Percentiles rank a stretch among this genome's conserved stretches.
Evolutionary conservation across 176 grass and related monocot species (phyloP).

Genomic region (Luzula sylvatica): DNA sequence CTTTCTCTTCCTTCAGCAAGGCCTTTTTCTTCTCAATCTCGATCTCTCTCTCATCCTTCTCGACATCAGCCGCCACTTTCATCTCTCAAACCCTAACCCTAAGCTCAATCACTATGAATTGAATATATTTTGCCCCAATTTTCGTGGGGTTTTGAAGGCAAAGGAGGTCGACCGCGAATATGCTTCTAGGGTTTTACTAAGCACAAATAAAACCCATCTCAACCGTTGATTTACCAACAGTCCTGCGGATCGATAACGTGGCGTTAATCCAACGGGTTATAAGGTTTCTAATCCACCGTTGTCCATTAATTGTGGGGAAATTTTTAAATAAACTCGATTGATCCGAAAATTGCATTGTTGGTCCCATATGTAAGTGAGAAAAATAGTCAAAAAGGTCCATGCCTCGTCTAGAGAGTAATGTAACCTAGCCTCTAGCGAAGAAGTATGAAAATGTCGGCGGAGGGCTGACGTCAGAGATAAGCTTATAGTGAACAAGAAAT

Average conservation of each 20-base stretch:
- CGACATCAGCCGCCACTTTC: slow-evolving; percentile 2
- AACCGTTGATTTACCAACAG: slow-evolving; percentile 4
- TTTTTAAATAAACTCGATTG: no score
- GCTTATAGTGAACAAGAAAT: no score
- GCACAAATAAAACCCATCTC: not conserved
- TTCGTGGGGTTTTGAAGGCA: slow-evolving; percentile 1
- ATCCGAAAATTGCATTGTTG: no score
- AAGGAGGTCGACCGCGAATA: not conserved
- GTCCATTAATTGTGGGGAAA: no score
- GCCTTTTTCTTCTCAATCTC: slow-evolving; percentile 22
- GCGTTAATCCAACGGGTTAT: not conserved
- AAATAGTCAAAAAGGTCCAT: no score
- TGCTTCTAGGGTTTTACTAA: not conserved
- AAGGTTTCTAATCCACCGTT: no score
- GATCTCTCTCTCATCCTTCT: slow-evolving; percentile 3
- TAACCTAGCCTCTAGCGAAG: no score
- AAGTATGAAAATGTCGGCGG: no score
- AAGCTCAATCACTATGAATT: not conserved
- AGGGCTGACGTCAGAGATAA: no score
- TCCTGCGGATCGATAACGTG: slow-evolving; percentile 8
- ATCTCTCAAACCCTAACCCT: slow-evolving; percentile 9
- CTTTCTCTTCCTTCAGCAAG: slow-evolving; percentile 2
- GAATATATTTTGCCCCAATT: not conserved
- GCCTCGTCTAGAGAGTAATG: no score
- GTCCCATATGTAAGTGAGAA: no score